These are phyloP conservation scores for Toxicodendron radicans DNA, from an alignment of 345 rosid genomes.

Conservation along the genomic window DNA sequence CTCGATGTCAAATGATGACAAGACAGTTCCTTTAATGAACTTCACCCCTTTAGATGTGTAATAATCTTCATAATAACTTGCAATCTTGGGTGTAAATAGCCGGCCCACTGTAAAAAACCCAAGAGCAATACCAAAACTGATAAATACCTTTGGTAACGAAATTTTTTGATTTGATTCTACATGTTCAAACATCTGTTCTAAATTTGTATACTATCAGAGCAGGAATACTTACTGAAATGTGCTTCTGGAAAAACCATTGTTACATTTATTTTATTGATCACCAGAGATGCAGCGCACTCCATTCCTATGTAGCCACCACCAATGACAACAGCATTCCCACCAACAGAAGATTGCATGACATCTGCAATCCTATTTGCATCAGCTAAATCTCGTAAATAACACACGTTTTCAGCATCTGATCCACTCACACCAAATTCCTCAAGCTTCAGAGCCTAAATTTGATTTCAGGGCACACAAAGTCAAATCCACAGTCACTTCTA, in stretches of 20 bases:
- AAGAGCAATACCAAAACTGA: background rate
- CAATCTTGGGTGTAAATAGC: conserved; percentile 85
- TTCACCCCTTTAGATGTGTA: conserved; percentile 78
- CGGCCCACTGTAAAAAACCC: conserved; percentile 68
- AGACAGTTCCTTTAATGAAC: conserved; percentile 80
- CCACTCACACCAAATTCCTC: conserved; percentile 94
- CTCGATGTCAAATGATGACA: conserved; percentile 76
- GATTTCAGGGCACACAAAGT: conserved; percentile 14
- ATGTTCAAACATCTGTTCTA: background rate
- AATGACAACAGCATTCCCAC: conserved; percentile 86
- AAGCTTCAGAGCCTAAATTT: conserved; percentile 77
- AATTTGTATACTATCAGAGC: background rate
- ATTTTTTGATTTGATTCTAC: background rate
- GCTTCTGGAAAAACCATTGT: conserved; percentile 99
- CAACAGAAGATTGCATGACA: conserved; percentile 57
- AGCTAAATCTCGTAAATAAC: conserved; percentile 81
- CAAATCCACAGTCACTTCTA: background rate
- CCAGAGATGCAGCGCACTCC: conserved; percentile 98
- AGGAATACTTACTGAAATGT: conserved; percentile 75
- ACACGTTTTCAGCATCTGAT: conserved; percentile 85
- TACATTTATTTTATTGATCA: conserved; percentile 80
- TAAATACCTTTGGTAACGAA: background rate
- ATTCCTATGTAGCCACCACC: conserved; percentile 99
- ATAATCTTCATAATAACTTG: conserved; percentile 70
- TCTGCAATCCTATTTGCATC: conserved; percentile 85